These are phyloP conservation scores for Plantago elongata DNA, from an alignment of 257 asterid species.

Conservation along the genomic window DNA sequence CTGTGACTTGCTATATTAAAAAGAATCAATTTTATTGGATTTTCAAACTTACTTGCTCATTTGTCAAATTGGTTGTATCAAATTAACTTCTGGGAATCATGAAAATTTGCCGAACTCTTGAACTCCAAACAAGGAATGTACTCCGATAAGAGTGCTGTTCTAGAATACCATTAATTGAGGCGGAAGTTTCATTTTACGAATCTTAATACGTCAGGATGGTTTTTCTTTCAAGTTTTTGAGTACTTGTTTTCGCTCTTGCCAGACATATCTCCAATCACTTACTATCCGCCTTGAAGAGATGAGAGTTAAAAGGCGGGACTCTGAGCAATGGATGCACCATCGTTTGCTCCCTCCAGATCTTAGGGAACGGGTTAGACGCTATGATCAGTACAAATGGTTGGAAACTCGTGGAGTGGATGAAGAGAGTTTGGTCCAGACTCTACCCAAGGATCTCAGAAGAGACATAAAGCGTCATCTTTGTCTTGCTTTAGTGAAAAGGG, in stretches of 20 bases:
- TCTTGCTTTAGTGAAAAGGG: conserved; percentile 96
- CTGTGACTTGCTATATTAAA: no score
- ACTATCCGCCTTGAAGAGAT: conserved; percentile 97
- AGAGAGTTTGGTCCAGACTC: conserved; percentile 76
- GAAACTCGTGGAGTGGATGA: conserved; percentile 99
- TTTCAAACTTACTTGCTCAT: no score
- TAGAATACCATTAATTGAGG: neutral
- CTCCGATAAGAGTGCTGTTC: no score
- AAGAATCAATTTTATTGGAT: no score
- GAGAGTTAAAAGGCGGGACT: conserved; percentile 98
- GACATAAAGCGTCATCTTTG: conserved; percentile 98
- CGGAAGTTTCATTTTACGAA: conserved; percentile 7
- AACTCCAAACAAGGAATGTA: no score
- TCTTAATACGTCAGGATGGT: conserved; percentile 9
- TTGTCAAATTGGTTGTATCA: no score
- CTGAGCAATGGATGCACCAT: conserved; percentile 99
- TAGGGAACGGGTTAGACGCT: conserved; percentile 90
- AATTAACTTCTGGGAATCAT: no score
- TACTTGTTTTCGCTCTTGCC: conserved; percentile 25
- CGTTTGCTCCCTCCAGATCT: conserved; percentile 92
- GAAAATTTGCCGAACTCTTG: no score
- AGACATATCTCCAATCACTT: conserved; percentile 98
- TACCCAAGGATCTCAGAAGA: conserved; percentile 93
- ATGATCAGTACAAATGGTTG: conserved; percentile 96
- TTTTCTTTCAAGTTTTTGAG: neutral